phyloP scores from a whole-genome alignment of 192 early-diverging fungal species.

The Umbelopsis sp. region DNA sequence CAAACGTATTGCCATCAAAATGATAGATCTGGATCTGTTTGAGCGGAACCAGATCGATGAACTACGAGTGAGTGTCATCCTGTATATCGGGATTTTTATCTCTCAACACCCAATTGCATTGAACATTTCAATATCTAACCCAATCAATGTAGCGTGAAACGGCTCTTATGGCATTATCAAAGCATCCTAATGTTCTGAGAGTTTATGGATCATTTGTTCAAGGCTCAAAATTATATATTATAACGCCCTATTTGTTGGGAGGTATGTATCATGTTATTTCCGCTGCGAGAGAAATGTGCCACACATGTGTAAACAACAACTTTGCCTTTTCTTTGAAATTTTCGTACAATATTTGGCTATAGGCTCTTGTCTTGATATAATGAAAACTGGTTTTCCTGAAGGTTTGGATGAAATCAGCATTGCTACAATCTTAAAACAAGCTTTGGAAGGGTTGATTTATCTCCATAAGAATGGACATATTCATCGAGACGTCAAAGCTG shows the following conservation, averaged over 20 bases:
- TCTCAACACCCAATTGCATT: background rate
- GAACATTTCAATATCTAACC: background rate
- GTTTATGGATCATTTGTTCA: slow-evolving; percentile 86
- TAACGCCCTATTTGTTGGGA: slow-evolving; percentile 79
- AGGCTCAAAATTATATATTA: slow-evolving; percentile 78
- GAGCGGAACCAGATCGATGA: slow-evolving; percentile 92
- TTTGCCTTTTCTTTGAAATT: slow-evolving; percentile 11
- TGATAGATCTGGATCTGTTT: slow-evolving; percentile 91
- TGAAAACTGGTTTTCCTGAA: slow-evolving; percentile 83
- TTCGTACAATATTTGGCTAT: background rate
- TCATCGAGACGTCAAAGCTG: slow-evolving; percentile 75
- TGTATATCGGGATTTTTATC: background rate
- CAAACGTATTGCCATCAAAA: slow-evolving; percentile 75
- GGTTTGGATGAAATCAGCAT: slow-evolving; percentile 83
- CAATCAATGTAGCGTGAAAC: slow-evolving; percentile 66
- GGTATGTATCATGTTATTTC: slow-evolving; percentile 42
- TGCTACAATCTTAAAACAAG: slow-evolving; percentile 81
- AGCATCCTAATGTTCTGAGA: slow-evolving; percentile 81
- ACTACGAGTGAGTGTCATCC: slow-evolving; percentile 60
- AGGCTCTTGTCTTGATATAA: slow-evolving; percentile 88
- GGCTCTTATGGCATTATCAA: slow-evolving; percentile 85
- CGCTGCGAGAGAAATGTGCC: background rate
- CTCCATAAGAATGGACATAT: slow-evolving; percentile 70
- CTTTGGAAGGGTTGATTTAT: slow-evolving; percentile 66
- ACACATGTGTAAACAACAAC: background rate